Evolutionary conservation across 23 red algal genomes (phyloP).

Genomic region (Agarophyton chilense): DNA sequence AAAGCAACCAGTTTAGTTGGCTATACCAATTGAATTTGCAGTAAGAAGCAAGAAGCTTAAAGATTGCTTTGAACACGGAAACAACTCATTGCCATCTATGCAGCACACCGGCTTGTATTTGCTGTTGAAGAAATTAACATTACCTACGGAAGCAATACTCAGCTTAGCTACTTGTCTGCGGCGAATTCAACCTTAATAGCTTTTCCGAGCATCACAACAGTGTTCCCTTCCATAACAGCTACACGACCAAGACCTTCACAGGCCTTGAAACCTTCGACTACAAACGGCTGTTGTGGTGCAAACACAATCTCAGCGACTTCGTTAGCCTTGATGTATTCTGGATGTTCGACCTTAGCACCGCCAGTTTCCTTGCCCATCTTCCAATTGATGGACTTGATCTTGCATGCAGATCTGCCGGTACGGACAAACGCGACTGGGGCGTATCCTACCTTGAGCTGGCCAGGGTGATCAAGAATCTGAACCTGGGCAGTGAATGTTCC

Average conservation of each 20-base stretch:
- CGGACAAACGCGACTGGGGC: slow-evolving; percentile 90
- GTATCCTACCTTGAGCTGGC: slow-evolving; percentile 96
- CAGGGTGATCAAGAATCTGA: slow-evolving; percentile 97
- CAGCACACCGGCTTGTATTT: slow-evolving; percentile 37
- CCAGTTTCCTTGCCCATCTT: slow-evolving; percentile 97
- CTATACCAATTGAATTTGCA: slow-evolving; percentile 22
- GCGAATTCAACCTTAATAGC: slow-evolving; percentile 70
- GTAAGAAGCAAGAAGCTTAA: slow-evolving; percentile 43
- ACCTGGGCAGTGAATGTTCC: slow-evolving; percentile 89
- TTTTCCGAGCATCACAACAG: slow-evolving; percentile 80
- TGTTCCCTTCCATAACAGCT: slow-evolving; percentile 87
- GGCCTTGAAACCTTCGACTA: slow-evolving; percentile 92
- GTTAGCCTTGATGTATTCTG: slow-evolving; percentile 95
- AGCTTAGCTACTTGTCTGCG: slow-evolving; percentile 36
- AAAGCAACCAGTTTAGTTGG: slow-evolving; percentile 35
- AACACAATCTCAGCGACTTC: slow-evolving; percentile 95
- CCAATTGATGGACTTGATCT: slow-evolving; percentile 89
- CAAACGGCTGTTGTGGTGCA: slow-evolving; percentile 88
- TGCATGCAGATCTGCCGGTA: slow-evolving; percentile 93
- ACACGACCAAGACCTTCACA: slow-evolving; percentile 97
- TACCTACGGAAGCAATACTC: slow-evolving; percentile 25
- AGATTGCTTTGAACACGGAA: slow-evolving; percentile 45
- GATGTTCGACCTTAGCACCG: slow-evolving; percentile 89
- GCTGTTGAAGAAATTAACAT: slow-evolving; percentile 28
- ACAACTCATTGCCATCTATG: slow-evolving; percentile 35